Base-by-base conservation (phyloP, 1,284 basidiomycete genomes). In the Cutaneotrichosporon cyanovorans region DNA sequence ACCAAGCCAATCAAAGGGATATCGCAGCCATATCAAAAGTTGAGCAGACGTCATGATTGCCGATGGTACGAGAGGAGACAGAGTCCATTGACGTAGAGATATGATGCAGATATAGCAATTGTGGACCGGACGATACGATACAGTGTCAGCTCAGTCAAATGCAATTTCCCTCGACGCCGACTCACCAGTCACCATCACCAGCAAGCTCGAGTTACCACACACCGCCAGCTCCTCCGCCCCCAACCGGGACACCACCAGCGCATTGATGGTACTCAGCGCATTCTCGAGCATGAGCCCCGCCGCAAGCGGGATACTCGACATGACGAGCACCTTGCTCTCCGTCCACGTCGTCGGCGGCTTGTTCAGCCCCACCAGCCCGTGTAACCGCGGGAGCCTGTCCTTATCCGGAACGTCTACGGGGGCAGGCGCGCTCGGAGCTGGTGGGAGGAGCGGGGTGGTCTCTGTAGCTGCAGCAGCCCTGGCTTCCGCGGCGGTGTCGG, bases 121-220 rank as follows among this genome's bases (percentile, higher is more conserved):
- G 35, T 15, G 31, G 1, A 18, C 22, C 19, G 15, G 23, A 18
- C 15, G 40, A 19, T 10, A 38, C 16, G 37, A 23, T 8, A 23
- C 37, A n/a, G 37, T 38, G n/a, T n/a, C 35, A n/a, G 35, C 35
- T 2, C 36, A 12, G 18, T 11, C 19, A 11, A 1, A 37, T n/a
- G n/a, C n/a, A 20, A n/a, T 15, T 7, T 14, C 4, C 36, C 36
- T 8, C 36, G 5, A 11, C 20, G 21, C 21, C 15, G 18, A 57
- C 53, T 56, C 48, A 42, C 51, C 56, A 22, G 60, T 60, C 14
- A 65, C 59, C 48, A 61, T 58, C 23, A 59, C 53, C 9, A 64
- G 36, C 40, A 60, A 49, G 5, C 47, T 60, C n/a, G 60, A 56
- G 35, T 61, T 59, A 2, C 65, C 65, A 9, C 57, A 57, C 0